Percentiles rank a stretch among this genome's conserved stretches.
These are phyloP conservation scores for Yarrowia keelungensis DNA, from an alignment of 805 yeast genomes.

Conservation along the genomic window DNA sequence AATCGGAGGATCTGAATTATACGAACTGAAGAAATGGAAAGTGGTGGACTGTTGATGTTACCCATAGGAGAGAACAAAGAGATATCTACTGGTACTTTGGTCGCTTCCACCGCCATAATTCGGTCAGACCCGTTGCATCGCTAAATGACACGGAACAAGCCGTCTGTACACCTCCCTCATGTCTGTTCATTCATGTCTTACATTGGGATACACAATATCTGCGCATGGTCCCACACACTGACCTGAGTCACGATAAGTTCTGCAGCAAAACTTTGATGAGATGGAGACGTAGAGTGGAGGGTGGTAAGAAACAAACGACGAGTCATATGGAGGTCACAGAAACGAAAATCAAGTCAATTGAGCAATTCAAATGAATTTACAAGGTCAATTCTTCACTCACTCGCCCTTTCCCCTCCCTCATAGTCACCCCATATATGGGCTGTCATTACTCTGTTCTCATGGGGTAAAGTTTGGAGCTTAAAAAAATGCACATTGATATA, in stretches of 20 bases:
- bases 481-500: slow-evolving; percentile 33
- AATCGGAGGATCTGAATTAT: too few species aligned
- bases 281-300: too few species aligned
- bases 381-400: neutral
- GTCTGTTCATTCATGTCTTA: neutral
- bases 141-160: slow-evolving; percentile 10
- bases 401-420: neutral
- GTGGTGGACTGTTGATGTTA: too few species aligned
- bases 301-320: too few species aligned
- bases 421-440: neutral
- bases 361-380: neutral
- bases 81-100: too few species aligned
- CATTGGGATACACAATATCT: slow-evolving; percentile 11
- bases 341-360: neutral
- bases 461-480: slow-evolving; percentile 29
- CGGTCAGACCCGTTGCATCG: neutral
- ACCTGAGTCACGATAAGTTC: slow-evolving; percentile 37
- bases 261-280: slow-evolving; percentile 17
- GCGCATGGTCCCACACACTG: slow-evolving; percentile 23
- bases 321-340: too few species aligned
- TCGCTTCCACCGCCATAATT: too few species aligned
- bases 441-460: neutral
- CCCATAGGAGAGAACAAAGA: too few species aligned
- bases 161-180: neutral
- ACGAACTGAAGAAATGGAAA: too few species aligned